phyloP scores from a whole-genome alignment of 768 basidiomycete species.

The Xerocomellus dryophilus region DNA sequence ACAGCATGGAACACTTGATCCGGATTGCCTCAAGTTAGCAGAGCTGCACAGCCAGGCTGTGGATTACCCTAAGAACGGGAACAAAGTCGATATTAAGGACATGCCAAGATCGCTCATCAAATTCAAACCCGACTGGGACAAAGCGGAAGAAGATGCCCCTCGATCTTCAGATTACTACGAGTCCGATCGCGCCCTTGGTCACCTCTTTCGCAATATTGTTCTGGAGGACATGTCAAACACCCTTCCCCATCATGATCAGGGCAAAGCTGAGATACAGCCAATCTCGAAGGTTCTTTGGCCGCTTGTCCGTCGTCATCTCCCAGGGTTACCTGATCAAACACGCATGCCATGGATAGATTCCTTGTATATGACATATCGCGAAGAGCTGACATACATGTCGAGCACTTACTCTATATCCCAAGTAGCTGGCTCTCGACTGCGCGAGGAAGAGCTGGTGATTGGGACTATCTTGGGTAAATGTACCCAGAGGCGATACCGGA shows the following conservation, averaged over 20 bases:
- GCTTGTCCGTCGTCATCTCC: conserved; percentile 23
- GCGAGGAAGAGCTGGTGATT: conserved; percentile 71
- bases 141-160: conserved; percentile 51
- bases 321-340: neutral
- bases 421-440: conserved; percentile 49
- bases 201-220: conserved; percentile 61
- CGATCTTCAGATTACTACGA: conserved; percentile 65
- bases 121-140: conserved; percentile 80
- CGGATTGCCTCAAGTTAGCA: conserved; percentile 55
- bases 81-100: conserved; percentile 52
- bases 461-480: conserved; percentile 75
- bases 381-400: conserved; percentile 70
- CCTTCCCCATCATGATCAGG: conserved; percentile 2
- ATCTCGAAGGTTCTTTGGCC: conserved; percentile 20
- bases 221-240: conserved; percentile 37
- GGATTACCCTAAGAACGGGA: conserved; percentile 78
- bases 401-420: conserved; percentile 64
- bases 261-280: conserved; percentile 32
- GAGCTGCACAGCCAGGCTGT: conserved; percentile 61
- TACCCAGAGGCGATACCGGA: conserved; percentile 57
- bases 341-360: conserved; percentile 15
- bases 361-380: conserved; percentile 41
- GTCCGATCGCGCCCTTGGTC: conserved; percentile 67
- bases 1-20: conserved; percentile 62
- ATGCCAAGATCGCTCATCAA: conserved; percentile 57